These are phyloP conservation scores for Clarireedia paspali DNA, from an alignment of 2,329 filamentous ascomycete genomes.

Conservation along the genomic window DNA sequence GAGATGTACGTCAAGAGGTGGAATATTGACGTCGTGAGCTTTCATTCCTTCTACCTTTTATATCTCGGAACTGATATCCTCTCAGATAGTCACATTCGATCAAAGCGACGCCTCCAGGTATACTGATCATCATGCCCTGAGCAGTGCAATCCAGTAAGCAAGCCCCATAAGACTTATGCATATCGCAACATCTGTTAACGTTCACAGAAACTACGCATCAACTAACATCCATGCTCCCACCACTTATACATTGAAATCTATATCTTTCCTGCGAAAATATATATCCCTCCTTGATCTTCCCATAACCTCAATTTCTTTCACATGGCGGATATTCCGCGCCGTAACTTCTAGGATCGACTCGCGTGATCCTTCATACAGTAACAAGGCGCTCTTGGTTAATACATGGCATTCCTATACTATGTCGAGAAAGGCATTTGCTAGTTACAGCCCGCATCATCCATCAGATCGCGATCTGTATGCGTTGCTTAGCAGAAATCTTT, in stretches of 20 bases:
- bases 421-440: conserved; percentile 32
- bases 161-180: no score
- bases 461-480: conserved; percentile 36
- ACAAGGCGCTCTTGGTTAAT: conserved; percentile 31
- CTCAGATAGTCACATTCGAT: conserved; percentile 35
- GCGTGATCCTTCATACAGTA: conserved; percentile 13
- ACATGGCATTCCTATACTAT: conserved; percentile 31
- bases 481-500: conserved; percentile 35
- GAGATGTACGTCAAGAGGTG: no score
- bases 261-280: conserved; percentile 32
- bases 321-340: conserved; percentile 15
- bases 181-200: neutral
- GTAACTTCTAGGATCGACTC: conserved; percentile 10
- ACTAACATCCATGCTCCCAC: conserved; percentile 28
- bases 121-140: conserved; percentile 35
- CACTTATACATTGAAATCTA: conserved; percentile 32
- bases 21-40: no score
- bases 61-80: neutral
- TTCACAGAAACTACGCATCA: conserved; percentile 25
- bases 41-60: no score
- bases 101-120: conserved; percentile 34
- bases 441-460: conserved; percentile 34
- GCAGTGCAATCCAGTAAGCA: conserved; percentile 32
- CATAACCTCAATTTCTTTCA: conserved; percentile 32
- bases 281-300: conserved; percentile 33